Evolutionary conservation across 1,284 basidiomycete genomes (phyloP).

Genomic region (Ustilago vetiveriae): DNA sequence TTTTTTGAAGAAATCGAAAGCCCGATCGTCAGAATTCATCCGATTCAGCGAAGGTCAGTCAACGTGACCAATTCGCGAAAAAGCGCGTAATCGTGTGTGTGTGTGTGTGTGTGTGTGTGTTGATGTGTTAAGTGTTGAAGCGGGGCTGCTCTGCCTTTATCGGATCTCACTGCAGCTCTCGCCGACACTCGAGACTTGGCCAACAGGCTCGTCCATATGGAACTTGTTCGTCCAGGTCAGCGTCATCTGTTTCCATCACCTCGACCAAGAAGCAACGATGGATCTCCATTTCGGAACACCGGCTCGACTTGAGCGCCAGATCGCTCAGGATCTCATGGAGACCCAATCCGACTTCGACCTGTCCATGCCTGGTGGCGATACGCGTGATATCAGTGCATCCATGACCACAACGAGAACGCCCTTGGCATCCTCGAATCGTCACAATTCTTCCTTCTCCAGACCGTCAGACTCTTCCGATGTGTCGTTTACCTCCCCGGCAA

Average conservation of each 20-base stretch:
- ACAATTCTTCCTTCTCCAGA: constrained; percentile 46
- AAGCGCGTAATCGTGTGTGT: constrained; percentile 19
- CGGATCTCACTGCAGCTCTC: too few relatives aligned
- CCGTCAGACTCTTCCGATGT: constrained; percentile 36
- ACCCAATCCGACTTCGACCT: constrained; percentile 51
- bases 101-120: constrained; percentile 3
- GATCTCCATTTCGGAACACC: constrained; percentile 48
- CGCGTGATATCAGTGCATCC: constrained; percentile 39
- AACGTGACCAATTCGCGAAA: constrained; percentile 39
- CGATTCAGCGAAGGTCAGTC: not conserved
- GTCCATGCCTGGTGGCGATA: constrained; percentile 36
- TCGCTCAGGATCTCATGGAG: constrained; percentile 45
- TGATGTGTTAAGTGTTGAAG: not conserved
- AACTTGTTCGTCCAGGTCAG: too few relatives aligned
- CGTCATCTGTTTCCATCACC: too few relatives aligned
- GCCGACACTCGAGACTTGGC: too few relatives aligned
- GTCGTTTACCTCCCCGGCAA: constrained; percentile 18
- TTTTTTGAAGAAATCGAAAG: not conserved
- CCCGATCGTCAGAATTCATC: not conserved
- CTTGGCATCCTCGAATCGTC: constrained; percentile 26
- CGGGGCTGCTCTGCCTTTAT: too few relatives aligned
- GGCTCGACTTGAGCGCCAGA: constrained; percentile 50
- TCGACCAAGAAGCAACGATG: constrained; percentile 15
- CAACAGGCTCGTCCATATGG: too few relatives aligned
- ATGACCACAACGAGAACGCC: constrained; percentile 28